These are phyloP conservation scores for Podospora anserina DNA, from an alignment of 495 filamentous ascomycete species.

Conservation along the genomic window DNA sequence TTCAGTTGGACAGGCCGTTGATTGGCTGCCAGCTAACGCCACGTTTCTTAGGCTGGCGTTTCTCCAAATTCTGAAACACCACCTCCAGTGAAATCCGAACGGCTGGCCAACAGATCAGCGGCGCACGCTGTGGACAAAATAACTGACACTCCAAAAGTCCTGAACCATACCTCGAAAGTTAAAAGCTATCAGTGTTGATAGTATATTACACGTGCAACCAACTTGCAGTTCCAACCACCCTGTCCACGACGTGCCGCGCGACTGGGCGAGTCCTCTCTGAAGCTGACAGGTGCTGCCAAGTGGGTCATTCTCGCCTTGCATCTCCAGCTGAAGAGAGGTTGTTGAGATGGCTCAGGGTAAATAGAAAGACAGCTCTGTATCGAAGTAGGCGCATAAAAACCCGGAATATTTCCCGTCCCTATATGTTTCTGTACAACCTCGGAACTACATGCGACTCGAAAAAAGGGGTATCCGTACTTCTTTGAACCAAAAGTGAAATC, in stretches of 20 bases:
- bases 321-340: background rate
- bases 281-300: constrained; percentile 5
- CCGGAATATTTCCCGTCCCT: background rate
- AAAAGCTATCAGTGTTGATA: no score
- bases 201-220: no score
- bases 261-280: constrained; percentile 11
- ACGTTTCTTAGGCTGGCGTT: background rate
- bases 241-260: no score
- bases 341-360: no score
- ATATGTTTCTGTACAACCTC: background rate
- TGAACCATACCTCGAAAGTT: no score
- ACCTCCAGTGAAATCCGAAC: background rate
- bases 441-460: background rate
- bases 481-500: background rate
- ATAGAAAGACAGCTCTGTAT: no score
- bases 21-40: background rate
- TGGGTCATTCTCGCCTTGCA: background rate
- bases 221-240: no score
- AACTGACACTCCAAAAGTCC: no score
- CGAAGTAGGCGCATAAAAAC: background rate
- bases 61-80: background rate
- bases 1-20: background rate
- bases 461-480: background rate
- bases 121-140: no score
- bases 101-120: background rate